Base-by-base conservation (phyloP, 1,284 basidiomycete species). In the Heterobasidion parviporum region DNA sequence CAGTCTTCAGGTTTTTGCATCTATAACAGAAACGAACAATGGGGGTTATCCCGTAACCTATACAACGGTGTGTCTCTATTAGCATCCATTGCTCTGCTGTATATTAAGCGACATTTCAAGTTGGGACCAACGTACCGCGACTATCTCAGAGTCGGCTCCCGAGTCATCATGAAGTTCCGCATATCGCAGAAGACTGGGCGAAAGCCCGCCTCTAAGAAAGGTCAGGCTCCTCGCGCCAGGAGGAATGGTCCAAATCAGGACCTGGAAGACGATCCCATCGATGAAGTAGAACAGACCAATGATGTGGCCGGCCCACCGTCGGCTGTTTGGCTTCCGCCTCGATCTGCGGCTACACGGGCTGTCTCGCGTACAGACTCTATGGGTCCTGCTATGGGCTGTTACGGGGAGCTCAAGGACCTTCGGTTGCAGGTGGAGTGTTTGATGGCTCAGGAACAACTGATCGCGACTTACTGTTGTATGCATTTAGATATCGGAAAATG, bases 1-100 rank as follows among this genome's bases (percentile, higher is more conserved):
- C 10, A 66, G 70, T 36, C 64, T 77, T 45, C 73, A 79, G 2
- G 71, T 70, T 32, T 67, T 80, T 43, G 62, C 53, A 32, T 50
- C 52, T 15, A 53, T 55, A 15, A 10, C 41, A 9, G 44, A 35
- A 8, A 38, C 44, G 8, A 44, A 33, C 8, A 44, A 38, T 18
- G 52, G 54, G 8, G 47, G 54, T 8, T 55, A 50, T 45, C 53
- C 55, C 1, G 43, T 51, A 16, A 52, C 59, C 5, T 61, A 61
- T 52, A 48, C 53, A 12, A 36, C 54, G 51, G 59, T 61, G 49
- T n/a, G 33, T 48, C 20, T 26, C 18, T 26, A 7, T 35, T 38
- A 9, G 6, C 26, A 9, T 18, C 8, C 20, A 32, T 53, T 20
- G 26, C 33, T n/a, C 34, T 18, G 35, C 49, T 54, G 20, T 26